These are phyloP conservation scores for Microbotryum silenes-acaulis DNA, from an alignment of 1,284 basidiomycete species.

Conservation along the genomic window DNA sequence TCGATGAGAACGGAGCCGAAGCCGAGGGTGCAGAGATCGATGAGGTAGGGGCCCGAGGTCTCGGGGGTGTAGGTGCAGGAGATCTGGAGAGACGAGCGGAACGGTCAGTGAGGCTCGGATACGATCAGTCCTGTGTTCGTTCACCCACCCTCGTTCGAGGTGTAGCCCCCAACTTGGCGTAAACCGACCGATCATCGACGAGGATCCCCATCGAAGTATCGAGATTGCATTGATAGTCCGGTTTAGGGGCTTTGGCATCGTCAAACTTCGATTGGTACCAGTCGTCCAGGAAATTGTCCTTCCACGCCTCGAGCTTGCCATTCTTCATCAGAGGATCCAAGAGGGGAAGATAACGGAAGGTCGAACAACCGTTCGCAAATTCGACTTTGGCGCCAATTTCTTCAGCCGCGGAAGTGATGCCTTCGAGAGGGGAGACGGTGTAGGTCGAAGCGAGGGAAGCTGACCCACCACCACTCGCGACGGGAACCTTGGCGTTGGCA, in stretches of 20 bases:
- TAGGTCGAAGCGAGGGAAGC: constrained; percentile 65
- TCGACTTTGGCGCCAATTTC: constrained; percentile 38
- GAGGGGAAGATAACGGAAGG: constrained; percentile 32
- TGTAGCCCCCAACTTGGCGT: constrained; percentile 13
- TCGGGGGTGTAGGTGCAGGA: constrained; percentile 42
- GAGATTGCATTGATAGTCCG: background rate
- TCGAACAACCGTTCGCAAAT: constrained; percentile 44
- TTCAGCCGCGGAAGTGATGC: constrained; percentile 48
- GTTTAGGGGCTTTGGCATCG: background rate
- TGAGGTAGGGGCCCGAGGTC: constrained; percentile 51
- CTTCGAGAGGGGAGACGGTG: constrained; percentile 58
- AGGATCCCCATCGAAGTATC: background rate
- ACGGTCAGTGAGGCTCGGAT: background rate
- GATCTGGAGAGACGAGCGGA: background rate
- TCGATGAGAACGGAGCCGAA: constrained; percentile 55
- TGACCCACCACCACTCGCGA: constrained; percentile 66
- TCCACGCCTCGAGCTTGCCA: background rate
- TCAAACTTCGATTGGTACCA: background rate
- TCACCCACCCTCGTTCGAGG: constrained; percentile 35
- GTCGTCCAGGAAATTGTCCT: background rate
- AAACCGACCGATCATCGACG: background rate
- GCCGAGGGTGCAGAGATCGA: constrained; percentile 59
- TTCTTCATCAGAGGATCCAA: constrained; percentile 13
- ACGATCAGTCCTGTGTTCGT: too few species aligned
- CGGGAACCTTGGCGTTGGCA: constrained; percentile 50